These are phyloP conservation scores for Taphrina pruni DNA, from an alignment of 1,139 yeast species.

Conservation along the genomic window DNA sequence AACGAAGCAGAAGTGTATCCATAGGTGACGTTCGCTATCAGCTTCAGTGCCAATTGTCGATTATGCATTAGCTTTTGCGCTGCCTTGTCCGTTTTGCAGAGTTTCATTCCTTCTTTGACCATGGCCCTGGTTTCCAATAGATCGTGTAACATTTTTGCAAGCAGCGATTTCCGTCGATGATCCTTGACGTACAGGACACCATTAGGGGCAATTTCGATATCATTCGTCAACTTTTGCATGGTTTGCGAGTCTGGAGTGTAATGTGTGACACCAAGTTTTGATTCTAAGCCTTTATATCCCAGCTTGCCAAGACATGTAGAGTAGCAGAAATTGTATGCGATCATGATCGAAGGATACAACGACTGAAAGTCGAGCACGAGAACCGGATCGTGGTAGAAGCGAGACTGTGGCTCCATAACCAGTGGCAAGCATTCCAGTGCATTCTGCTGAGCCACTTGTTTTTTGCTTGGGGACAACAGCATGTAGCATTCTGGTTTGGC, in stretches of 20 bases:
- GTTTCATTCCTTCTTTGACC: constrained; percentile 74
- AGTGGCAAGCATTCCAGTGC: constrained; percentile 87
- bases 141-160: constrained; percentile 85
- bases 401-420: constrained; percentile 88
- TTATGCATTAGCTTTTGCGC: constrained; percentile 68
- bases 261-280: constrained; percentile 60
- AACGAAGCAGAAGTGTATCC: constrained; percentile 94
- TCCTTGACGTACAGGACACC: constrained; percentile 79
- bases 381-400: constrained; percentile 84
- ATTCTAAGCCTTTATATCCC: constrained; percentile 59
- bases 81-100: constrained; percentile 55
- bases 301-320: constrained; percentile 82
- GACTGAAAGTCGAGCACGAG: constrained; percentile 93
- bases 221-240: constrained; percentile 60
- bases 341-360: constrained; percentile 86
- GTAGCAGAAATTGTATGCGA: constrained; percentile 90
- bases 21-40: constrained; percentile 93
- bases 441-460: constrained; percentile 81
- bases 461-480: constrained; percentile 77
- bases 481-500: constrained; percentile 77
- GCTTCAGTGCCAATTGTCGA: constrained; percentile 82
- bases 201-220: constrained; percentile 76
- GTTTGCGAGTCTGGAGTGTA: constrained; percentile 63
- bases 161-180: constrained; percentile 67
- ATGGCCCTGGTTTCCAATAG: constrained; percentile 78